Percentiles rank a stretch among this genome's conserved stretches.
Conservation (phyloP, 495 filamentous ascomycete genomes). For the Trichoderma erinaceum region DNA sequence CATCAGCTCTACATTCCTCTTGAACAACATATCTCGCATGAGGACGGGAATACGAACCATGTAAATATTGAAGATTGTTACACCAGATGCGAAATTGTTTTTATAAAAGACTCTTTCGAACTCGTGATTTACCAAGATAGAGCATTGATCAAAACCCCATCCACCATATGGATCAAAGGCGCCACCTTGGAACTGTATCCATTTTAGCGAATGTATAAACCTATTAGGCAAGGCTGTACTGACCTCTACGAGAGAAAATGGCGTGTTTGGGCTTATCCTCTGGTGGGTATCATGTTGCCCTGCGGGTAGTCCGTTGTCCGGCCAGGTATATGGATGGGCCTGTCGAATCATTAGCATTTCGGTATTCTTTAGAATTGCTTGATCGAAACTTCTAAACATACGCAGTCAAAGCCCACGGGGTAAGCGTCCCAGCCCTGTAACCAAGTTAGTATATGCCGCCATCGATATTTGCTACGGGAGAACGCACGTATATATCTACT, state of each 20-base stretch:
- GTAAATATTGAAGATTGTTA: constrained; percentile 43
- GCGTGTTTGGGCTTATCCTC: constrained; percentile 46
- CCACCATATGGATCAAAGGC: constrained; percentile 73
- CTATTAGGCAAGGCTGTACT: constrained; percentile 16
- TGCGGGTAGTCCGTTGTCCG: constrained; percentile 34
- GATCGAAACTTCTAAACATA: constrained; percentile 33
- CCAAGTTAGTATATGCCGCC: background rate
- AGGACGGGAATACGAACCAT: constrained; percentile 45
- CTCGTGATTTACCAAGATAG: constrained; percentile 56
- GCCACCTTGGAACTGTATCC: constrained; percentile 61
- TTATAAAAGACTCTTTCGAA: constrained; percentile 78
- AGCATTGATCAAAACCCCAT: constrained; percentile 57
- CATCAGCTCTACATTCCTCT: background rate
- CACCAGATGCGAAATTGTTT: constrained; percentile 61
- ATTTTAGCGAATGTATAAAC: background rate
- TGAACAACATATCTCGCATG: constrained; percentile 6
- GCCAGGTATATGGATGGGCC: constrained; percentile 38
- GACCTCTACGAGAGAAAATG: constrained; percentile 61
- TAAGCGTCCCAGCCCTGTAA: constrained; percentile 15
- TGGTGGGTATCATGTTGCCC: constrained; percentile 27
- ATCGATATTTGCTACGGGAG: background rate
- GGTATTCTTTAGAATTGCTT: constrained; percentile 23
- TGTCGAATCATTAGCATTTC: constrained; percentile 24
- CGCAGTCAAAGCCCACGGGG: constrained; percentile 45
- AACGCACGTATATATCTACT: background rate